Percentiles rank a stretch among this genome's conserved stretches.
These are phyloP conservation scores for Heterobasidion irregulare DNA, from an alignment of 1,284 basidiomycete genomes.

Conservation along the genomic window DNA sequence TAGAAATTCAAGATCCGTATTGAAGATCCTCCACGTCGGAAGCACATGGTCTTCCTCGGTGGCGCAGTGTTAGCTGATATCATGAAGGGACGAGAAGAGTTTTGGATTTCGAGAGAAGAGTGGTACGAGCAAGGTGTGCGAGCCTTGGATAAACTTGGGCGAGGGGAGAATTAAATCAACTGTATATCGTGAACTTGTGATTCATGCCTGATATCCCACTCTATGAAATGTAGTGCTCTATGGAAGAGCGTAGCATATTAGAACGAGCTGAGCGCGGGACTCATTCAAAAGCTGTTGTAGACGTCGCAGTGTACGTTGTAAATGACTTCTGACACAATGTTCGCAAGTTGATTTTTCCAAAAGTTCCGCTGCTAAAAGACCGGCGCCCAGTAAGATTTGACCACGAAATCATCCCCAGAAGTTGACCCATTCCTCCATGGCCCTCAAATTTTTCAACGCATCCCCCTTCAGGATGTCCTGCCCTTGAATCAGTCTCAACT, in stretches of 20 bases:
- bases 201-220: background rate
- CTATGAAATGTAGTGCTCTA: too few relatives aligned
- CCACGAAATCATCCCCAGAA: slow-evolving; percentile 25
- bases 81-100: slow-evolving; percentile 92
- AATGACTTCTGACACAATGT: too few relatives aligned
- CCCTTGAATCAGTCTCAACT: slow-evolving; percentile 75
- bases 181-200: background rate
- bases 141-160: slow-evolving; percentile 77
- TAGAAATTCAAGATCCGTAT: slow-evolving; percentile 99
- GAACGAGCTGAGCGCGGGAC: too few relatives aligned
- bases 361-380: too few relatives aligned
- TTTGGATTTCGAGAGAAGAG: slow-evolving; percentile 92
- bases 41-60: slow-evolving; percentile 99
- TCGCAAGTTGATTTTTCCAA: too few relatives aligned
- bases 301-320: too few relatives aligned
- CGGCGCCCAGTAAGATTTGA: too few relatives aligned
- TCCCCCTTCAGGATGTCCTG: slow-evolving; percentile 44
- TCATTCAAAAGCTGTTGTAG: too few relatives aligned
- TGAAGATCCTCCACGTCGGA: slow-evolving; percentile 95
- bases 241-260: too few relatives aligned
- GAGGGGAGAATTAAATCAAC: slow-evolving; percentile 42
- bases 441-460: slow-evolving; percentile 17
- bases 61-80: slow-evolving; percentile 96
- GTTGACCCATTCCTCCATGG: slow-evolving; percentile 27
- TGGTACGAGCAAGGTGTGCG: slow-evolving; percentile 87